Percentiles rank a stretch among this genome's conserved stretches.
These are phyloP conservation scores for Penicillium carneum DNA, from an alignment of 2,329 filamentous ascomycete species.

Conservation along the genomic window DNA sequence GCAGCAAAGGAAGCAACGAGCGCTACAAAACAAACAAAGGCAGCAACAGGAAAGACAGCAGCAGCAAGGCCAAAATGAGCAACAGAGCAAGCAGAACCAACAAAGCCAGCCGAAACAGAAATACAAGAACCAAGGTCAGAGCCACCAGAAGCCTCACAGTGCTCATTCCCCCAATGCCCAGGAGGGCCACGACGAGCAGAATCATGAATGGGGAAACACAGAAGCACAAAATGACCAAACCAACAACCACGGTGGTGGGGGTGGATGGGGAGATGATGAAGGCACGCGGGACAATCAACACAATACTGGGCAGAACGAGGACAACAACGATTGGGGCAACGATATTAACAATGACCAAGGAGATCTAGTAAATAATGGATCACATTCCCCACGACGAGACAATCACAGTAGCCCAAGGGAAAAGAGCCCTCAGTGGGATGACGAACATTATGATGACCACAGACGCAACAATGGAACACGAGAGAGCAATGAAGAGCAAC, in stretches of 20 bases:
- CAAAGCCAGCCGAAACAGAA: constrained; percentile 10
- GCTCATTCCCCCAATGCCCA: neutral
- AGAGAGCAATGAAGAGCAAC: neutral
- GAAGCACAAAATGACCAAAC: neutral
- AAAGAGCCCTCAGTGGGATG: neutral
- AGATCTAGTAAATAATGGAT: neutral
- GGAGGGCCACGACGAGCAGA: neutral
- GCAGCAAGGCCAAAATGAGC: neutral
- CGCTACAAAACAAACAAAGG: constrained; percentile 1
- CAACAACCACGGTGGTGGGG: neutral
- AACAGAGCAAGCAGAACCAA: neutral
- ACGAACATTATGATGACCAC: neutral
- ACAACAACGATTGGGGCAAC: neutral
- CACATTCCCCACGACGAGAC: neutral
- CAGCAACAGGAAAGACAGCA: neutral
- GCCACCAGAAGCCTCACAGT: neutral
- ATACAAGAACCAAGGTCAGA: neutral
- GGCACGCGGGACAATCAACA: neutral
- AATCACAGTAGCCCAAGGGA: neutral
- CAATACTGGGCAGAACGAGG: neutral
- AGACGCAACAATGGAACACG: neutral
- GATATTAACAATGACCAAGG: neutral
- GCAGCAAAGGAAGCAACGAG: constrained; percentile 10
- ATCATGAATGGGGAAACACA: neutral
- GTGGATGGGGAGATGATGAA: neutral